Conservation (phyloP, 805 yeast species). For the Sugiyamaella mastotermitis region DNA sequence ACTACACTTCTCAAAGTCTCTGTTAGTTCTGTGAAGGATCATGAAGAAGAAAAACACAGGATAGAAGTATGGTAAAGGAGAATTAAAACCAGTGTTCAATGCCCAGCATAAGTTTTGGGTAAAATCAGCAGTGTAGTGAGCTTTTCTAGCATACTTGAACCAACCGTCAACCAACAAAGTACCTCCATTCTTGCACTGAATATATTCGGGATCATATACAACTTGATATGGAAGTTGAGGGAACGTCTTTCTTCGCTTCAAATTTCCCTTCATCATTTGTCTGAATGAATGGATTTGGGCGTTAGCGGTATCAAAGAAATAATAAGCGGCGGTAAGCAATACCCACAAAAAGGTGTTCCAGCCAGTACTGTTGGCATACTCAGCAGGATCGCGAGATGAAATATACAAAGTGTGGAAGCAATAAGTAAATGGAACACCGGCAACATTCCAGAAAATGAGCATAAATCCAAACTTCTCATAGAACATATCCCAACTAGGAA, state of each 20-base stretch:
- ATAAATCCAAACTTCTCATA: slow-evolving; percentile 99
- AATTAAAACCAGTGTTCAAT: slow-evolving; percentile 75
- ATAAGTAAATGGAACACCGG: slow-evolving; percentile 98
- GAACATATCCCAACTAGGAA: slow-evolving; percentile 99
- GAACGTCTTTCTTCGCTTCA: slow-evolving; percentile 72
- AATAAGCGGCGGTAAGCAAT: slow-evolving; percentile 65
- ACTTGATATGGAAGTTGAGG: slow-evolving; percentile 87
- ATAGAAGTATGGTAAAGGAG: slow-evolving; percentile 95
- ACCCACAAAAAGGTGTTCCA: slow-evolving; percentile 56
- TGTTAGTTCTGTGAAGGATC: slow-evolving; percentile 77
- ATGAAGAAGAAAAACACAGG: slow-evolving; percentile 86
- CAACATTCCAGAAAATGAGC: slow-evolving; percentile 98
- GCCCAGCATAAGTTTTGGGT: slow-evolving; percentile 89
- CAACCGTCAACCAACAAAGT: slow-evolving; percentile 87
- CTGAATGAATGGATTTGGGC: slow-evolving; percentile 94
- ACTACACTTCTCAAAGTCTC: slow-evolving; percentile 82
- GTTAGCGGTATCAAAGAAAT: slow-evolving; percentile 90
- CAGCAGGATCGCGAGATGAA: slow-evolving; percentile 75
- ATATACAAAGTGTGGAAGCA: slow-evolving; percentile 87
- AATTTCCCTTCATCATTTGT: slow-evolving; percentile 67
- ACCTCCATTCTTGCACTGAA: slow-evolving; percentile 81
- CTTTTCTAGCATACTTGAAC: slow-evolving; percentile 89
- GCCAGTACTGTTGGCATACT: slow-evolving; percentile 63
- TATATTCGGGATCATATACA: slow-evolving; percentile 76
- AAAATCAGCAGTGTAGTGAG: slow-evolving; percentile 93